A percentile compares a stretch with the other conserved stretches of the same genome.
These are phyloP conservation scores for Aspergillus spinulosporus DNA, from an alignment of 2,329 filamentous ascomycete genomes.

Conservation along the genomic window DNA sequence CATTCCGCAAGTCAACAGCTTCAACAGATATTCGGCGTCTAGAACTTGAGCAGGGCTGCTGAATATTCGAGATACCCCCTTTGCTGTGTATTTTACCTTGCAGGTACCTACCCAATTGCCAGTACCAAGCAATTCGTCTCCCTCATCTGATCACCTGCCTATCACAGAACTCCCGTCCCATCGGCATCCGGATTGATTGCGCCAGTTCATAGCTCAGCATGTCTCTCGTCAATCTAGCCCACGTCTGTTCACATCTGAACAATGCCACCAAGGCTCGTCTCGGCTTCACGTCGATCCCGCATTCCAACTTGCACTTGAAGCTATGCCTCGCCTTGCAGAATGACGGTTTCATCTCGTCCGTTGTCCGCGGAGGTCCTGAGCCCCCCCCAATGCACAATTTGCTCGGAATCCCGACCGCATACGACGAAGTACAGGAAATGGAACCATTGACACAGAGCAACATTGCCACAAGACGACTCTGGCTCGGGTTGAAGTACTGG, in stretches of 20 bases:
- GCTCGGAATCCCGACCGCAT: slow-evolving; percentile 51
- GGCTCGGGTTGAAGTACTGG: slow-evolving; percentile 90
- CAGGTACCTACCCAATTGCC: background rate
- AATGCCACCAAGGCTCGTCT: slow-evolving; percentile 84
- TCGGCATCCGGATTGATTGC: slow-evolving; percentile 23
- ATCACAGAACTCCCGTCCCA: background rate
- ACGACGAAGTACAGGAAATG: slow-evolving; percentile 37
- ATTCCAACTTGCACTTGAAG: slow-evolving; percentile 75
- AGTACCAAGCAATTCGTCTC: background rate
- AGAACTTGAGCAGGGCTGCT: background rate
- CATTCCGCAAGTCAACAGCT: slow-evolving; percentile 22
- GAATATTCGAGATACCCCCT: background rate
- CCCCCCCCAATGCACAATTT: slow-evolving; percentile 56
- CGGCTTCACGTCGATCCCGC: slow-evolving; percentile 77
- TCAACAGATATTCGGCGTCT: slow-evolving; percentile 6
- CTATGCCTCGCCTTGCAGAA: slow-evolving; percentile 77
- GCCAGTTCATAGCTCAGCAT: slow-evolving; percentile 46
- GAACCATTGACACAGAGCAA: slow-evolving; percentile 67
- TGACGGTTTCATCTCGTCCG: slow-evolving; percentile 75
- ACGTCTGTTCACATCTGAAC: slow-evolving; percentile 87
- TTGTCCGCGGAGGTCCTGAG: slow-evolving; percentile 69
- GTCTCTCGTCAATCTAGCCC: slow-evolving; percentile 72
- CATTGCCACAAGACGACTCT: slow-evolving; percentile 72
- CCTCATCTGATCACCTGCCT: background rate
- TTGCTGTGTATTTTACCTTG: background rate